A percentile compares a stretch with the other conserved stretches of the same genome.
Evolutionary conservation across 2,329 filamentous ascomycete genomes (phyloP).

Genomic region (Stagonosporopsis cucurbitacearum): DNA sequence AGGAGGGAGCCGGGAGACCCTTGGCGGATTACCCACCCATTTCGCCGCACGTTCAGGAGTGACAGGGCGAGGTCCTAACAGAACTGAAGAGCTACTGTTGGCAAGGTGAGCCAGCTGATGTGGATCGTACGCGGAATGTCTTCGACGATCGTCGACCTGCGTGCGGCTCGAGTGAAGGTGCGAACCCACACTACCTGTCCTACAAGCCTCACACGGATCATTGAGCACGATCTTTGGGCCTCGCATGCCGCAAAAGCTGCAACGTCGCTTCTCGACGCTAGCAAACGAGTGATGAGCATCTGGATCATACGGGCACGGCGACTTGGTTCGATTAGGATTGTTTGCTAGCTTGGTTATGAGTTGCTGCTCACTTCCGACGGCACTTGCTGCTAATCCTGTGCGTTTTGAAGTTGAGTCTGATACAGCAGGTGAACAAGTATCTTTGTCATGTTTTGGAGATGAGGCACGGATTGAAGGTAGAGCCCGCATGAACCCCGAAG

Average conservation of each 20-base stretch:
- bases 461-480: slow-evolving; percentile 14
- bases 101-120: background rate
- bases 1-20: slow-evolving; percentile 16
- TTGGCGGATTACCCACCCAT: slow-evolving; percentile 22
- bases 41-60: slow-evolving; percentile 15
- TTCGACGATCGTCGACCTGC: background rate
- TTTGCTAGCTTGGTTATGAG: background rate
- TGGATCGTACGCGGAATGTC: background rate
- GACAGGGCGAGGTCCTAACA: slow-evolving; percentile 19
- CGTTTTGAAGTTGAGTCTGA: background rate
- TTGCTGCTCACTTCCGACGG: background rate
- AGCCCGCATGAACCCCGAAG: slow-evolving; percentile 19
- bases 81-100: slow-evolving; percentile 4
- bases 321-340: background rate
- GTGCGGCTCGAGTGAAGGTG: slow-evolving; percentile 14
- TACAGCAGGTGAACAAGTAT: slow-evolving; percentile 6
- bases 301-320: slow-evolving; percentile 27
- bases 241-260: slow-evolving; percentile 25
- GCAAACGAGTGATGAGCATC: slow-evolving; percentile 27
- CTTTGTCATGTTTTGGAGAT: background rate
- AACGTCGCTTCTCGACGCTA: slow-evolving; percentile 24
- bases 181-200: slow-evolving; percentile 15
- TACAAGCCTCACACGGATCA: slow-evolving; percentile 24
- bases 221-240: slow-evolving; percentile 9
- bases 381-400: background rate